A percentile compares a stretch with the other conserved stretches of the same genome.
Conservation (phyloP, 192 early-diverging fungal species). For the Backusella psychrophila region DNA sequence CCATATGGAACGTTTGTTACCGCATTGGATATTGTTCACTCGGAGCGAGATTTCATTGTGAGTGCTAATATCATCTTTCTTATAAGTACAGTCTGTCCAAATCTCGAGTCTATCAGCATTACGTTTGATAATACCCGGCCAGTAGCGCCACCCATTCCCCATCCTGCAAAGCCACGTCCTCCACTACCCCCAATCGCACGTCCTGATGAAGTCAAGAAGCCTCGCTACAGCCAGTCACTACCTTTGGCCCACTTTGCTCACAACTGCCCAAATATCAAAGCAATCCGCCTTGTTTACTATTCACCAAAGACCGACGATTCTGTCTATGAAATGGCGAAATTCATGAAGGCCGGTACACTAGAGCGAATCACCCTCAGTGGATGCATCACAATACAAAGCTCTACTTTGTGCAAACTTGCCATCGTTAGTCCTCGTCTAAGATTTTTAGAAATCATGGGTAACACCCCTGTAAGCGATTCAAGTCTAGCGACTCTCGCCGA, state of each 20-base stretch:
- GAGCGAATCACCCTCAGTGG: constrained; percentile 12
- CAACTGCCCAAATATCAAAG: constrained; percentile 28
- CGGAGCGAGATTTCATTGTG: constrained; percentile 27
- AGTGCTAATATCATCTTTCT: constrained; percentile 27
- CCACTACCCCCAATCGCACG: background rate
- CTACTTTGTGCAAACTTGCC: constrained; percentile 31
- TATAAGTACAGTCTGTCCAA: constrained; percentile 18
- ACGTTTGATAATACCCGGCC: constrained; percentile 20
- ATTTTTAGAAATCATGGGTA: constrained; percentile 28
- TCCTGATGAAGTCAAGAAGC: background rate
- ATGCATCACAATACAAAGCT: constrained; percentile 33
- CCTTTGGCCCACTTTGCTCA: constrained; percentile 32
- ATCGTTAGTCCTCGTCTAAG: constrained; percentile 26
- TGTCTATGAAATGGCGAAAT: constrained; percentile 36
- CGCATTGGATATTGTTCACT: constrained; percentile 24
- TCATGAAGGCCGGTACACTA: constrained; percentile 15
- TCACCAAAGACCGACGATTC: constrained; percentile 34
- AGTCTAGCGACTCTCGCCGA: constrained; percentile 27
- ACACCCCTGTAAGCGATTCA: constrained; percentile 27
- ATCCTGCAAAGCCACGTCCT: constrained; percentile 1
- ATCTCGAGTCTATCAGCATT: constrained; percentile 26
- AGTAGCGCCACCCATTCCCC: constrained; percentile 9
- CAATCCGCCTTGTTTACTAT: constrained; percentile 25
- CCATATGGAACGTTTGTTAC: constrained; percentile 22
- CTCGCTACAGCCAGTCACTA: constrained; percentile 11